Conservation (phyloP, 306 rosid genomes). For the Echinosophora koreensis region DNA sequence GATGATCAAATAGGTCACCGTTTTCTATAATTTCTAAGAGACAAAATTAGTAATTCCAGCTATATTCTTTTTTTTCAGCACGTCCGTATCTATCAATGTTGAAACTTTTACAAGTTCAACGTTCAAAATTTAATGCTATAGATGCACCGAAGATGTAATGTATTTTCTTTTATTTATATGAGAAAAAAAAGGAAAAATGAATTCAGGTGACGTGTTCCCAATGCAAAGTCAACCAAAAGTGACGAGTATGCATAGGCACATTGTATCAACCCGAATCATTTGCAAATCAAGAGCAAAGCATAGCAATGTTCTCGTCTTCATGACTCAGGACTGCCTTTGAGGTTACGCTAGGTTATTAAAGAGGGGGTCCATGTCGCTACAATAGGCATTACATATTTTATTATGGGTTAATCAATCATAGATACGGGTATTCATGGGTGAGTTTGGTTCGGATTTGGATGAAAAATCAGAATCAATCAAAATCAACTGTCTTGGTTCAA, state of each 20-base stretch:
- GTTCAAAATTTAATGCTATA: background rate
- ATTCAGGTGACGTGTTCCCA: background rate
- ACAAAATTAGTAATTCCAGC: background rate
- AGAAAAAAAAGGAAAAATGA: background rate
- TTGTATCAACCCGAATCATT: background rate
- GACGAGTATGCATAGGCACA: background rate
- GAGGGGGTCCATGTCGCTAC: slow-evolving; percentile 9
- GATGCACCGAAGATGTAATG: background rate
- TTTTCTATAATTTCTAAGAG: background rate
- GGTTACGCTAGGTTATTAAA: background rate
- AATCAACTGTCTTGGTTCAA: too few species aligned
- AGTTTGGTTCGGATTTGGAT: too few species aligned
- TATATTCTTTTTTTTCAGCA: too few species aligned
- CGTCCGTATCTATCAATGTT: slow-evolving; percentile 16
- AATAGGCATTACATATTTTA: background rate
- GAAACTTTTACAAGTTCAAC: background rate
- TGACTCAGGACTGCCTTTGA: background rate
- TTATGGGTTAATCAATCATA: background rate
- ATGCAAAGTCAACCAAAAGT: slow-evolving; percentile 19
- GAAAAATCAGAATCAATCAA: background rate
- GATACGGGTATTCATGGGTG: too few species aligned
- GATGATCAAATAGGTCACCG: background rate
- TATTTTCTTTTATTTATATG: background rate
- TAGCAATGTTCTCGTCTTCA: background rate
- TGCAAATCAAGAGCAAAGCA: background rate